A percentile compares a stretch with the other conserved stretches of the same genome.
These are phyloP conservation scores for Penicillium soppii DNA, from an alignment of 495 filamentous ascomycete genomes.

Conservation along the genomic window DNA sequence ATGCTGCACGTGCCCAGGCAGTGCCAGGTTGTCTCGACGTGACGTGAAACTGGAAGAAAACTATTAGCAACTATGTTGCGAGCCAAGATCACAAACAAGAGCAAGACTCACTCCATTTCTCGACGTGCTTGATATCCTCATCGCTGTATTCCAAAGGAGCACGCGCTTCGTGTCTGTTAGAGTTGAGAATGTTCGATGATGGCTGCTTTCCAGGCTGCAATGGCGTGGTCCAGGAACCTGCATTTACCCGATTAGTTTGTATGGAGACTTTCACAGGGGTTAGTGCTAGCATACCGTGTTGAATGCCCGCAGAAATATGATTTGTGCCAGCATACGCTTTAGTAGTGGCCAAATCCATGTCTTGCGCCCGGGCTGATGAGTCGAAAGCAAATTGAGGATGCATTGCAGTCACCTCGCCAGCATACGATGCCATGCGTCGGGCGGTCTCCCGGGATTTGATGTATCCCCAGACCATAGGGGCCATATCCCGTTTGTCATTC, in stretches of 20 bases:
- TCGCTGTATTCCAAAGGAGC: conserved; percentile 65
- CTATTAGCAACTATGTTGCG: neutral
- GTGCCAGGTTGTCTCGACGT: conserved; percentile 83
- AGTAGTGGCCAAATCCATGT: conserved; percentile 73
- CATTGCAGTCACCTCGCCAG: conserved; percentile 71
- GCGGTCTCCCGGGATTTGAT: conserved; percentile 85
- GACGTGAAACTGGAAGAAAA: conserved; percentile 40
- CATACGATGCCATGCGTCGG: conserved; percentile 73
- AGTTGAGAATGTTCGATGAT: conserved; percentile 45
- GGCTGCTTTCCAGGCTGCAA: conserved; percentile 49
- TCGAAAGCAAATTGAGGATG: conserved; percentile 63
- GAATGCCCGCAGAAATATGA: conserved; percentile 71
- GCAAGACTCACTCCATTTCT: conserved; percentile 66
- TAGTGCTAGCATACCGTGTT: conserved; percentile 40
- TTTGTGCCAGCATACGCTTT: conserved; percentile 72
- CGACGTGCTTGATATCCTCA: conserved; percentile 66
- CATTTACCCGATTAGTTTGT: neutral
- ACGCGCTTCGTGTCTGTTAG: conserved; percentile 52
- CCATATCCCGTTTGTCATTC: conserved; percentile 83
- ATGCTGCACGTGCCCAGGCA: conserved; percentile 70
- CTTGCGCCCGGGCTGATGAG: conserved; percentile 63
- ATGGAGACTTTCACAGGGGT: no score
- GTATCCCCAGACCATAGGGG: conserved; percentile 81
- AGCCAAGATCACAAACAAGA: neutral
- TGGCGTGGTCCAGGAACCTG: conserved; percentile 43